Evolutionary conservation across 2,329 filamentous ascomycete species (phyloP).

Genomic region (Remersonia thermophila): DNA sequence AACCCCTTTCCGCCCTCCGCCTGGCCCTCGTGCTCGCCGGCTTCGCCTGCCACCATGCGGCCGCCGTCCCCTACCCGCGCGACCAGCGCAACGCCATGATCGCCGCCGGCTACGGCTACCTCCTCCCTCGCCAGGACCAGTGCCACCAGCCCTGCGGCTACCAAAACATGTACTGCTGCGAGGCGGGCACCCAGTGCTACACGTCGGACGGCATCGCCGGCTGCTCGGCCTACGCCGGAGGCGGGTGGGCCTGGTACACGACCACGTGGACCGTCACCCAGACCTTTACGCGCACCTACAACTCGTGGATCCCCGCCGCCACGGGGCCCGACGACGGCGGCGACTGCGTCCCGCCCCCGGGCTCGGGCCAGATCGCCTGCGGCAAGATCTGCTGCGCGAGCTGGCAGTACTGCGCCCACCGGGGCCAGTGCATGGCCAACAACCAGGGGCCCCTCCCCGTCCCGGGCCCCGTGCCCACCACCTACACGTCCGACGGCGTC

Average conservation of each 20-base stretch:
- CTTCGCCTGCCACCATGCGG: constrained; percentile 4
- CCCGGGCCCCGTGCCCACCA: constrained; percentile 10
- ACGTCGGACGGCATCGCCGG: constrained; percentile 38
- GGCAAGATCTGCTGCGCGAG: constrained; percentile 58
- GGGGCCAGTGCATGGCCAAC: constrained; percentile 42
- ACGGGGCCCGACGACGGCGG: constrained; percentile 30
- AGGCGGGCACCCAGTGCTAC: constrained; percentile 35
- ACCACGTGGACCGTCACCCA: constrained; percentile 50
- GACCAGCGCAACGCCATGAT: constrained; percentile 29
- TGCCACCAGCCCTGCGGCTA: constrained; percentile 43
- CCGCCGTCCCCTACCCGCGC: constrained; percentile 12
- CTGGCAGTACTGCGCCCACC: constrained; percentile 52
- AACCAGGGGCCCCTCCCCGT: constrained; percentile 26
- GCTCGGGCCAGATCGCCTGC: constrained; percentile 48
- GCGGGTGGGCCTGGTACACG: constrained; percentile 29
- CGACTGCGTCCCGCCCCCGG: constrained; percentile 36
- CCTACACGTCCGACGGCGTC: constrained; percentile 31
- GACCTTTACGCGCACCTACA: constrained; percentile 48
- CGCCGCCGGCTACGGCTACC: constrained; percentile 36
- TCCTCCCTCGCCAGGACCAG: constrained; percentile 29
- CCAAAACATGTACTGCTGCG: constrained; percentile 45
- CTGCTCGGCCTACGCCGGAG: constrained; percentile 28
- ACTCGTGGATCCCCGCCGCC: constrained; percentile 34
- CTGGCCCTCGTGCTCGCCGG: constrained; percentile 26
- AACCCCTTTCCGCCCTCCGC: constrained; percentile 23